These are phyloP conservation scores for Neopestalotiopsis clavispora DNA, from an alignment of 2,329 filamentous ascomycete genomes.

Conservation along the genomic window DNA sequence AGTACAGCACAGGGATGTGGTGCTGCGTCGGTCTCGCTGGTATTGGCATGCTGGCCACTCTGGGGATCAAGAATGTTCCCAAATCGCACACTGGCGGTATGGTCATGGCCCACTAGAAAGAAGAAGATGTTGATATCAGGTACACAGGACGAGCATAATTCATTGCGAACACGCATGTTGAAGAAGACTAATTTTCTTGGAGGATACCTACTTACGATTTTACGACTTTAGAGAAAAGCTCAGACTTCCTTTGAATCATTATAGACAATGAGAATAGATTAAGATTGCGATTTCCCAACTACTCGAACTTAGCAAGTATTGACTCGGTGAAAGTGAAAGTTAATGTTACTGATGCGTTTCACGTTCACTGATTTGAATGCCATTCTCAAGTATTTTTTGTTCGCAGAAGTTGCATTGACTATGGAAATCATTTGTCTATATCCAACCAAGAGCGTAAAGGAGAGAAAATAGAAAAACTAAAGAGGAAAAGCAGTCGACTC, in stretches of 20 bases:
- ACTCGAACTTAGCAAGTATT: no score
- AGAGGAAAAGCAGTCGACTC: not conserved
- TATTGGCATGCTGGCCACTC: conserved; percentile 35
- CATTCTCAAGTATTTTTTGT: no score
- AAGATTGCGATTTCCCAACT: no score
- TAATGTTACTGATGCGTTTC: no score
- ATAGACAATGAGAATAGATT: no score
- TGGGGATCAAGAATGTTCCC: conserved; percentile 27
- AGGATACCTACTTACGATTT: not conserved
- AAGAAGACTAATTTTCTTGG: not conserved
- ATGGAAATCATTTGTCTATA: not conserved
- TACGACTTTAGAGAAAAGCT: no score
- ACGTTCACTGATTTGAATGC: no score
- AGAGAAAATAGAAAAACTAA: not conserved
- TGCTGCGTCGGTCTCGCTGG: conserved; percentile 45
- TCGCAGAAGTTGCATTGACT: not conserved
- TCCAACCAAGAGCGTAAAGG: not conserved
- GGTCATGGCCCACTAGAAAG: conserved; percentile 1
- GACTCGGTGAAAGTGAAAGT: no score
- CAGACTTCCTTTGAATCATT: no score
- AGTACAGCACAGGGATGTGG: conserved; percentile 46
- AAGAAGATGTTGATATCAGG: not conserved
- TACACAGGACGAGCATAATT: not conserved
- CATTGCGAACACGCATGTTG: not conserved
- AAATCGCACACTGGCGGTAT: not conserved